A percentile compares a stretch with the other conserved stretches of the same genome.
Evolutionary conservation across 2,329 filamentous ascomycete genomes (phyloP).

Genomic region (Fusarium redolens): DNA sequence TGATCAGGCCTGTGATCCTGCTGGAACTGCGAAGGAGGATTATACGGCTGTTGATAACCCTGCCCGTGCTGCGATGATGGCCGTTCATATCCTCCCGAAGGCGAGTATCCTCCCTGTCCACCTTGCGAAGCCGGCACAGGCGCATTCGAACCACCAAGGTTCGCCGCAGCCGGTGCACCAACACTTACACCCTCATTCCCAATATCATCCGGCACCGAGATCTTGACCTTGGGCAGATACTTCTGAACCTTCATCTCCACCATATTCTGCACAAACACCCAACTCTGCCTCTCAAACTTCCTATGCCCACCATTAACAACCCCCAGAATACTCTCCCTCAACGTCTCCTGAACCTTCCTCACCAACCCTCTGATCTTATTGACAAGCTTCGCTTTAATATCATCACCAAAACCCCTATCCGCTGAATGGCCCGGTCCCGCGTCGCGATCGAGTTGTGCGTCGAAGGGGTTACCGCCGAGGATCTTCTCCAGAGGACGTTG

Average conservation of each 20-base stretch:
- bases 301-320: conserved; percentile 60
- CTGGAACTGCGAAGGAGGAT: conserved; percentile 41
- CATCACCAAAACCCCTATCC: conserved; percentile 56
- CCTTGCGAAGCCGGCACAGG: conserved; percentile 39
- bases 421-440: conserved; percentile 36
- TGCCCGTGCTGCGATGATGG: conserved; percentile 34
- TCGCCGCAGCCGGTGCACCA: conserved; percentile 49
- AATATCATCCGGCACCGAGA: conserved; percentile 59
- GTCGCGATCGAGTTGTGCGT: conserved; percentile 55
- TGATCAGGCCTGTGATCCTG: conserved; percentile 32
- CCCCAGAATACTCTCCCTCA: conserved; percentile 57
- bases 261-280: conserved; percentile 59
- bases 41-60: conserved; percentile 43
- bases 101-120: neutral
- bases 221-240: conserved; percentile 59
- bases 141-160: conserved; percentile 50
- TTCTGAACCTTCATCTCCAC: conserved; percentile 59
- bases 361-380: conserved; percentile 57
- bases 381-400: conserved; percentile 58
- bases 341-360: conserved; percentile 58
- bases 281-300: conserved; percentile 59
- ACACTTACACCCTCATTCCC: conserved; percentile 60
- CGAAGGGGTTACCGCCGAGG: conserved; percentile 59
- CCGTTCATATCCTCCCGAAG: conserved; percentile 14
- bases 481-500: conserved; percentile 59